Base-by-base conservation (phyloP, 495 filamentous ascomycete species). In the Peziza echinospora region DNA sequence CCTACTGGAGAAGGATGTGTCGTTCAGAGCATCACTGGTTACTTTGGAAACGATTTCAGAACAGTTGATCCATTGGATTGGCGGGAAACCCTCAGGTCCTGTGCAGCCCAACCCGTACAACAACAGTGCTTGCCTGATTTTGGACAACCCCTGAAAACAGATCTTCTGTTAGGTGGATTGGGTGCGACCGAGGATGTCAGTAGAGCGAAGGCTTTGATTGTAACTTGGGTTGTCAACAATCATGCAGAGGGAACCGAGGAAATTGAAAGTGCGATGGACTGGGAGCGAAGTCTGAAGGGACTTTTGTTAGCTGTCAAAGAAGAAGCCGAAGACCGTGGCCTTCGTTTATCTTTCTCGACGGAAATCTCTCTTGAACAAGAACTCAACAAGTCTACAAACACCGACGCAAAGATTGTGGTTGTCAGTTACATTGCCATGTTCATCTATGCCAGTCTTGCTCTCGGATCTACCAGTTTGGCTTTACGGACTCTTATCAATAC, bases 351-450 rank as follows among this genome's bases (percentile, higher is more conserved):
- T 6, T 97, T 93, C 66, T 91, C 77, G 19, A 89, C 91, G 7
- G 89, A 97, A 63, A 78, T 85, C 53, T 91, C 83, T 57, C 61
- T 97, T 24, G 87, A 96, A 56, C 70, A 92, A 58, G 89, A 97
- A 56, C 67, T 84, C 41, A 97, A 93, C 64, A 92, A 96, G 62
- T 86, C 80, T 9, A 93, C 83, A 26, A 97, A 97, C 60, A 94
- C 89, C 2, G 89, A 97, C 62, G 89, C 86, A 17, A 93, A 87
- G 62, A 96, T 97, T 52, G 76, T 97, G 11, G 79, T 91, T 37
- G 80, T 96, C 62, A 94, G 87, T 66, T 97, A 97, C 64, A 72
- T 96, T 50, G 80, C 93, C 62, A 97, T 97, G 89, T 96, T 97
- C 59, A 61, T 97, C 26, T 97, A 97, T 55, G 89, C 85, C 3